A percentile compares a stretch with the other conserved stretches of the same genome.
Evolutionary conservation across 257 asterid genomes (phyloP).

Genomic region (Solanum tacnaense): DNA sequence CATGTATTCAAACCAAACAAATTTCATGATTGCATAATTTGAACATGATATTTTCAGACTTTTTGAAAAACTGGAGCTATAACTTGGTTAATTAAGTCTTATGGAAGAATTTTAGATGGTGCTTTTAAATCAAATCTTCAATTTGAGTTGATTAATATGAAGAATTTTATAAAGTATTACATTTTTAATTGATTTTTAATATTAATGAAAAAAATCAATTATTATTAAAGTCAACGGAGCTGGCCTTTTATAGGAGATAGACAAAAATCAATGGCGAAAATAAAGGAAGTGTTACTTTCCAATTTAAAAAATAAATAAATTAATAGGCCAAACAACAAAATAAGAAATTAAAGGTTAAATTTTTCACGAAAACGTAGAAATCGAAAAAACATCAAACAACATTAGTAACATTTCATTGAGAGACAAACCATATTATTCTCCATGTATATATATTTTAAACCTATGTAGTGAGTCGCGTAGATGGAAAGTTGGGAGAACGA

Average conservation of each 20-base stretch:
- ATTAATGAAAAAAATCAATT: neutral
- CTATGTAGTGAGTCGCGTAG: neutral
- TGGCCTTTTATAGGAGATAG: neutral
- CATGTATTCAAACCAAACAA: neutral
- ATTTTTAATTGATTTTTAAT: neutral
- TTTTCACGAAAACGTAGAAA: neutral
- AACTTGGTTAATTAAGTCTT: neutral
- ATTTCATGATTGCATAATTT: neutral
- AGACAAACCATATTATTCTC: too few species aligned
- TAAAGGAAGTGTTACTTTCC: neutral
- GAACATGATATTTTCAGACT: neutral
- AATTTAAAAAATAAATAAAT: neutral
- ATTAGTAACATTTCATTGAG: too few species aligned
- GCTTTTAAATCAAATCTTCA: neutral
- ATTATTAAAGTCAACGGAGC: neutral
- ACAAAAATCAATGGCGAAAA: neutral
- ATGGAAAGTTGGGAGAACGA: too few species aligned
- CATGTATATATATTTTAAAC: too few species aligned
- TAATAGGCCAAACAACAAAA: neutral
- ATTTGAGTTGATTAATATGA: neutral
- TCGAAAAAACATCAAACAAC: too few species aligned
- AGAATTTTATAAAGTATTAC: neutral
- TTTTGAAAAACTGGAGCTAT: neutral
- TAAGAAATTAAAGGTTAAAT: neutral
- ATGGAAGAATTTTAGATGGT: neutral